Base-by-base conservation (phyloP, 1,284 basidiomycete genomes). In the Ustilago esculenta region DNA sequence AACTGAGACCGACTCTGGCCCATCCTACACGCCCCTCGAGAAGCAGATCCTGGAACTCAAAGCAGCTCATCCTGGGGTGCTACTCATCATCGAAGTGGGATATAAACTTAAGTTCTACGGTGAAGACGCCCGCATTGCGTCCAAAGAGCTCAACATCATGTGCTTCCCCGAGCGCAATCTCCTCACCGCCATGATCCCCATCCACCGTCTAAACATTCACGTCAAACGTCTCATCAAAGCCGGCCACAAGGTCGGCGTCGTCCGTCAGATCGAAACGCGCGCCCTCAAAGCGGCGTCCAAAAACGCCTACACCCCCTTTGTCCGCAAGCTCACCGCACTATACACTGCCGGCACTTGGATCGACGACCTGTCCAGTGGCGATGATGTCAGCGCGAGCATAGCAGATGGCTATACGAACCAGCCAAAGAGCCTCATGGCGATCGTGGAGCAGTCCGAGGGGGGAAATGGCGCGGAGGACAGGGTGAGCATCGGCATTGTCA, bases 201-300 rank as follows among this genome's bases (percentile, higher is more conserved):
- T 86, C 1, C 90, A 92, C 72, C 86, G 94, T 36, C 85, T 91
- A 15, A 87, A 91, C 56, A 87, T 98, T 6, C 93, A 97, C 81
- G 85, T 96, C 43, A 79, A 73, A 36, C 94, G 92, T 69, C 86
- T 98, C 29, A 86, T 98, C 36, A 89, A 90, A 0, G 87, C 89
- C 50, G 94, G 94, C 0, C 60, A 77, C 66, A 92, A 92, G 88
- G 87, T 98, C 44, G 95, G 95, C 10, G 88, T 98, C 11, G 89
- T 96, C 1, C 87, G 89, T n/a, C 95, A 98, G 82, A 73, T 71
- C 24, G 95, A 98, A 83, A 98, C 95, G 0, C 92, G 95, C 0
- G 95, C 95, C 0, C 85, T 98, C 49, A 98, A 98, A 84, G 96
- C 94, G 81, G 88, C 86, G 3, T 59, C 64, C 17, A 68, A 71